Evolutionary conservation across 129 eudicot genomes (phyloP).

Genomic region (Escallonia herrerae): DNA sequence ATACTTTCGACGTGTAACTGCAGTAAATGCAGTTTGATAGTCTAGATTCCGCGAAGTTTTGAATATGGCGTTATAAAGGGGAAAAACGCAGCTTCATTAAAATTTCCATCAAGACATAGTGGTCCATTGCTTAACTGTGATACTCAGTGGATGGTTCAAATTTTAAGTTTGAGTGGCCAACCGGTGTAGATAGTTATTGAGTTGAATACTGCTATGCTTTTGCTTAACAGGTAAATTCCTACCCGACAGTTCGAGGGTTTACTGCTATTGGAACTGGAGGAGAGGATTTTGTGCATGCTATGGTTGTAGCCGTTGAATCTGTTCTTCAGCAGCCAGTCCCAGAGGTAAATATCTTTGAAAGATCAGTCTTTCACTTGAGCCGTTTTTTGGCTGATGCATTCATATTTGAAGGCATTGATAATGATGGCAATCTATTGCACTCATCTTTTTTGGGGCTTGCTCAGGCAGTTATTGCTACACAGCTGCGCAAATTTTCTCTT

Average conservation of each 20-base stretch:
- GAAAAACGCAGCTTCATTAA: no score
- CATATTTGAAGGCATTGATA: not conserved
- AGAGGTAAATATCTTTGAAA: constrained; percentile 29
- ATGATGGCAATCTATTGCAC: no score
- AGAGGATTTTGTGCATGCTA: constrained; percentile 83
- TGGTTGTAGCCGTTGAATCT: constrained; percentile 85
- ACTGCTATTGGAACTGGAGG: constrained; percentile 94
- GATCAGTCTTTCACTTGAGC: not conserved
- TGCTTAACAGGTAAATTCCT: constrained; percentile 47
- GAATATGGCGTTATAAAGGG: no score
- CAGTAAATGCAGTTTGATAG: no score
- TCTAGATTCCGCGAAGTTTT: no score
- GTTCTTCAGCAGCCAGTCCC: constrained; percentile 68
- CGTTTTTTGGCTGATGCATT: constrained; percentile 5
- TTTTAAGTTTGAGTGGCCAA: not conserved
- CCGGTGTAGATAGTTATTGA: not conserved
- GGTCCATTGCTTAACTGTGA: no score
- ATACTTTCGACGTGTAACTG: no score
- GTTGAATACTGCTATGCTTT: constrained; percentile 12
- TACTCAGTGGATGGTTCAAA: not conserved
- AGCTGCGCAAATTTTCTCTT: no score
- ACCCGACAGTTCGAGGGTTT: constrained; percentile 82
- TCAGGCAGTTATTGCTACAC: no score
- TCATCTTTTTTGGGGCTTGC: no score
- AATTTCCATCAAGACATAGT: no score